Conservation (phyloP, 768 basidiomycete genomes). For the Rhizopogon rudus region DNA sequence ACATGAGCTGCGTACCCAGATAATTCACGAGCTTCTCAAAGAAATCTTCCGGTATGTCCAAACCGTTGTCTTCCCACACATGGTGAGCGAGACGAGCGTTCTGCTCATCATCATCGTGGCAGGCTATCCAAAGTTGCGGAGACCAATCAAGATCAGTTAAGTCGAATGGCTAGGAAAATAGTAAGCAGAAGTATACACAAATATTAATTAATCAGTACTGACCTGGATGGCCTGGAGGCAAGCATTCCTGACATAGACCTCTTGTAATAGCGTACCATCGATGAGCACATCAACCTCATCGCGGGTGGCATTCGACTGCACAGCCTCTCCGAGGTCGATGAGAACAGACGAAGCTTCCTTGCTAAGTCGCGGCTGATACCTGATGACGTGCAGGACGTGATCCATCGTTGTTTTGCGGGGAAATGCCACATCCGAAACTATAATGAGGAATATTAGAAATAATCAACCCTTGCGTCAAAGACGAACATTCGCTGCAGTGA, state of each 20-base stretch:
- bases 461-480: background rate
- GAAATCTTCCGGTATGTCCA: slow-evolving; percentile 72
- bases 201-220: slow-evolving; percentile 6
- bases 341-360: slow-evolving; percentile 83
- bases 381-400: slow-evolving; percentile 67
- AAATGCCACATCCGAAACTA: slow-evolving; percentile 68
- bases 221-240: slow-evolving; percentile 92
- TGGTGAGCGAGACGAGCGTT: slow-evolving; percentile 77
- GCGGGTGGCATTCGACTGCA: slow-evolving; percentile 54
- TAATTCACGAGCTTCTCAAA: slow-evolving; percentile 54
- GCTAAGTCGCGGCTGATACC: slow-evolving; percentile 71
- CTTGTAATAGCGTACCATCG: slow-evolving; percentile 73
- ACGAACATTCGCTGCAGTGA: slow-evolving; percentile 28
- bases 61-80: slow-evolving; percentile 93
- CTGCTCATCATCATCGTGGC: slow-evolving; percentile 87
- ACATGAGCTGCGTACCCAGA: slow-evolving; percentile 49
- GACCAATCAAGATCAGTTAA: slow-evolving; percentile 94
- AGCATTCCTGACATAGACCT: slow-evolving; percentile 81
- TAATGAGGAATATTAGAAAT: slow-evolving; percentile 10
- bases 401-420: slow-evolving; percentile 70
- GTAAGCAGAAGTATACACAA: background rate
- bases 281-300: slow-evolving; percentile 67
- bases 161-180: slow-evolving; percentile 70
- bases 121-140: slow-evolving; percentile 80
- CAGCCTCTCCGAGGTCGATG: slow-evolving; percentile 75